Base-by-base conservation (phyloP, 1,284 basidiomycete species). In the Apiotrichum sp. region DNA sequence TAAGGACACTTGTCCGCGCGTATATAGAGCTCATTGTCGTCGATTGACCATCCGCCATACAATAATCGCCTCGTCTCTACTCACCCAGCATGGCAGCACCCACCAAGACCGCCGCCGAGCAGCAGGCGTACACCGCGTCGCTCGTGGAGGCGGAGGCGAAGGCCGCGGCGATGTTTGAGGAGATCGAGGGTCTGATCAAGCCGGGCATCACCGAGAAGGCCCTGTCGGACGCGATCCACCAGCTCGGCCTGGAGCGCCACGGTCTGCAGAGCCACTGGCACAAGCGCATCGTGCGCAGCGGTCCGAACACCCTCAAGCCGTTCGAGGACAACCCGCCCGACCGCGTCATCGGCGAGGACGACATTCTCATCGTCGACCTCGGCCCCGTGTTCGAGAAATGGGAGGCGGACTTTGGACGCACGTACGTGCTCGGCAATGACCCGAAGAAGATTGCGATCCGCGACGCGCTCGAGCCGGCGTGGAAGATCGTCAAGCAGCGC, bases 341-440 rank as follows among this genome's bases (percentile, higher is more conserved):
- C 54, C 40, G 59, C 13, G 5, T 38, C 7, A 55, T 61, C 32
- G 48, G 29, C n/a, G 56, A 32, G 7, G 56, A 61, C 48, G 59
- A 61, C 54, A 56, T 61, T 8, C 51, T 61, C 32, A 41, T 61
- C 31, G 54, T 61, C 42, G 59, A 61, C 56, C 56, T 61, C 6
- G 59, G 59, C 0, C 59, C 59, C 0, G 59, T 61, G n/a, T 61
- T 61, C 46, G 59, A 61, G 42, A 35, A 35, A 33, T 58, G 56
- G 56, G 59, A 61, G 42, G 59, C 59, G 6, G 59, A 61, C 43
- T 61, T 61, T 35, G 59, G 59, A 10, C 53, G 59, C 41, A 61
- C 59, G 7, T 61, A 58, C 38, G 59, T 61, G 22, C 51, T 61
- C 22, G 59, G 59, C 33, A 42, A 53, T 38, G 59, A 61, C 42